A percentile compares a stretch with the other conserved stretches of the same genome.
Conservation (phyloP, 192 early-diverging fungal species). For the Entophlyctis helioformis region DNA sequence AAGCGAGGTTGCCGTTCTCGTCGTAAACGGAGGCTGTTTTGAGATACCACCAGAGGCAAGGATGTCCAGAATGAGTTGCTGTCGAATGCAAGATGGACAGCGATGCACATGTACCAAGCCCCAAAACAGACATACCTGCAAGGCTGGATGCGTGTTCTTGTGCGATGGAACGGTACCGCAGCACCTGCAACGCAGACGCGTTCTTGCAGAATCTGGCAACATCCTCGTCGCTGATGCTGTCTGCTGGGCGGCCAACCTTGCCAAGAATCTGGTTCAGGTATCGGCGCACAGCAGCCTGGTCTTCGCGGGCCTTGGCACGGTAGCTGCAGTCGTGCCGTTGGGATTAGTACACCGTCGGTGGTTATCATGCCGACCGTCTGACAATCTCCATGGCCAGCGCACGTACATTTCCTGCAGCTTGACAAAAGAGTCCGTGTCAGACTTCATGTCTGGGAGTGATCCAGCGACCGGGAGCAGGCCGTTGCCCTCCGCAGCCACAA, state of each 20-base stretch:
- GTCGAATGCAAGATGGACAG: no score
- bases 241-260: conserved; percentile 29
- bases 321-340: conserved; percentile 54
- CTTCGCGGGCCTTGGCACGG: conserved; percentile 61
- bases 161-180: conserved; percentile 45
- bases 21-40: conserved; percentile 7
- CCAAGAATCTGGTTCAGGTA: conserved; percentile 23
- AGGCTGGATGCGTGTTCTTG: conserved; percentile 30
- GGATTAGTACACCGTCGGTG: no score
- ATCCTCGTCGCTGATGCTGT: conserved; percentile 47
- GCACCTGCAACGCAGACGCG: conserved; percentile 47
- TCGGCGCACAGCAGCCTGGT: neutral
- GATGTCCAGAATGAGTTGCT: no score
- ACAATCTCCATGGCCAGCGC: no score
- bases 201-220: conserved; percentile 80
- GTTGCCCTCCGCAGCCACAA: conserved; percentile 56
- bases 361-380: no score
- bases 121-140: no score
- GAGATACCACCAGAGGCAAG: no score
- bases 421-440: conserved; percentile 82
- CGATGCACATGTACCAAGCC: no score
- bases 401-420: conserved; percentile 67
- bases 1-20: conserved; percentile 41
- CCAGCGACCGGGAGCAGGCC: conserved; percentile 76
- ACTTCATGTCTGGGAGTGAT: conserved; percentile 91